Conservation (phyloP, 2,329 filamentous ascomycete species). For the Ophiocordyceps camponoti-floridani region DNA sequence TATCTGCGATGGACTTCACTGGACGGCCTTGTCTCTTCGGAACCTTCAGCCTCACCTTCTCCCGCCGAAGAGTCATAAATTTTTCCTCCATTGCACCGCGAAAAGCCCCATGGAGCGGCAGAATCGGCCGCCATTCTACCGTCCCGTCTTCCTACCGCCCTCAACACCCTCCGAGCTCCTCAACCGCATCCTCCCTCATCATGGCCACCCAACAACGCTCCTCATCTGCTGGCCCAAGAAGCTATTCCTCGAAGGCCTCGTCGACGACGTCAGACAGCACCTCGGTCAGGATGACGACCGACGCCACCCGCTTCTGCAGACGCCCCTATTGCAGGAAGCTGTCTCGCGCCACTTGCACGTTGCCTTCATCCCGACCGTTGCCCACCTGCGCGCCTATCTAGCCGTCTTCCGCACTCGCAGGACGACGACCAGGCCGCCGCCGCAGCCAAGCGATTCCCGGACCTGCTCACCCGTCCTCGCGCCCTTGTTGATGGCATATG, state of each 20-base stretch:
- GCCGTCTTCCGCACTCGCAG: slow-evolving; percentile 29
- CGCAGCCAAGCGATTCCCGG: slow-evolving; percentile 19
- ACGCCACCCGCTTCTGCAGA: slow-evolving; percentile 28
- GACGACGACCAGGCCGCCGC: slow-evolving; percentile 11
- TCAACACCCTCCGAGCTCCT: slow-evolving; percentile 44
- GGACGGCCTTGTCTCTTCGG: background rate
- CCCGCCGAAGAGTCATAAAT: background rate
- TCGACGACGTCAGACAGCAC: slow-evolving; percentile 22
- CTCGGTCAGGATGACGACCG: background rate
- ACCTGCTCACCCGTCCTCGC: slow-evolving; percentile 2
- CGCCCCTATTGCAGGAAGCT: slow-evolving; percentile 51
- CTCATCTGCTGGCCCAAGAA: slow-evolving; percentile 50
- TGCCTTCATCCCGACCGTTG: slow-evolving; percentile 57
- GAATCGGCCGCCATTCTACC: background rate
- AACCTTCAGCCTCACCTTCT: background rate
- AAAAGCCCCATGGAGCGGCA: background rate
- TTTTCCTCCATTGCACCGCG: background rate
- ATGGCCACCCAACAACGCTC: slow-evolving; percentile 42
- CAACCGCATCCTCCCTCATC: slow-evolving; percentile 38
- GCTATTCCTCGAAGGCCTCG: slow-evolving; percentile 45
- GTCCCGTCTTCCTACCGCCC: slow-evolving; percentile 29
- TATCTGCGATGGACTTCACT: background rate
- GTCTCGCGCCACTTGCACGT: slow-evolving; percentile 51
- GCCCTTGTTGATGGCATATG: slow-evolving; percentile 43
- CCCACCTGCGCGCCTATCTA: slow-evolving; percentile 62